Evolutionary conservation across 306 rosid genomes (phyloP).

Genomic region (Medicago lupulina): DNA sequence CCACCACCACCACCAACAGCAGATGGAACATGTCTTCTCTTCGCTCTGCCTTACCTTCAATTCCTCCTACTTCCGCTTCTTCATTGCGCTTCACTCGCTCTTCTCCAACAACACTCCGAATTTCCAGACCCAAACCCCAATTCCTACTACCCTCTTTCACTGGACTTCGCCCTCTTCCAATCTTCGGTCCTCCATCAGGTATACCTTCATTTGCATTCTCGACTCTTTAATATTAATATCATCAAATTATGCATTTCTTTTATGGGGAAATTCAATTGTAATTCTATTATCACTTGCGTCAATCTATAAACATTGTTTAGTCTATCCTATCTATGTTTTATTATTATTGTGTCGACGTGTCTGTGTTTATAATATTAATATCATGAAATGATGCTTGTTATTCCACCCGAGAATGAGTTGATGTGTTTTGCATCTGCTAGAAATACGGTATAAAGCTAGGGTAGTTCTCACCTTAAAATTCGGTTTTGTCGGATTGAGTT

Average conservation of each 20-base stretch:
- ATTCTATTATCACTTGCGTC: background rate
- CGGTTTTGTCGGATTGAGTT: background rate
- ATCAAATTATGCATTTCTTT: no score
- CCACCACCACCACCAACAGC: conserved; percentile 34
- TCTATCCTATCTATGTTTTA: no score
- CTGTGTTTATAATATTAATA: no score
- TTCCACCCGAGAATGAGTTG: no score
- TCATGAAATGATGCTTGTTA: no score
- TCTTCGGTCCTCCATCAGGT: conserved; percentile 63
- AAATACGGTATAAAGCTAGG: background rate
- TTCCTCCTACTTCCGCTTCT: conserved; percentile 40
- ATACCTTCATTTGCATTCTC: no score
- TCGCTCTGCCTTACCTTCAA: conserved; percentile 59
- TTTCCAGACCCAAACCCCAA: conserved; percentile 48
- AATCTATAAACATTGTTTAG: background rate
- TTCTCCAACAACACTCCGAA: conserved; percentile 27
- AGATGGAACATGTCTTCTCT: conserved; percentile 74
- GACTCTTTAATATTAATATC: no score
- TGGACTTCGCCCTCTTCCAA: conserved; percentile 64
- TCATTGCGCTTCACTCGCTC: conserved; percentile 47
- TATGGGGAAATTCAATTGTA: no score
- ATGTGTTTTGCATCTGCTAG: no score
- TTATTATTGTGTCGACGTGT: no score
- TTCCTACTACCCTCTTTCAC: conserved; percentile 55
- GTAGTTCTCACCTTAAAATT: background rate